phyloP scores from a whole-genome alignment of 2,329 filamentous ascomycete species.

The Aureobasidium subglaciale region DNA sequence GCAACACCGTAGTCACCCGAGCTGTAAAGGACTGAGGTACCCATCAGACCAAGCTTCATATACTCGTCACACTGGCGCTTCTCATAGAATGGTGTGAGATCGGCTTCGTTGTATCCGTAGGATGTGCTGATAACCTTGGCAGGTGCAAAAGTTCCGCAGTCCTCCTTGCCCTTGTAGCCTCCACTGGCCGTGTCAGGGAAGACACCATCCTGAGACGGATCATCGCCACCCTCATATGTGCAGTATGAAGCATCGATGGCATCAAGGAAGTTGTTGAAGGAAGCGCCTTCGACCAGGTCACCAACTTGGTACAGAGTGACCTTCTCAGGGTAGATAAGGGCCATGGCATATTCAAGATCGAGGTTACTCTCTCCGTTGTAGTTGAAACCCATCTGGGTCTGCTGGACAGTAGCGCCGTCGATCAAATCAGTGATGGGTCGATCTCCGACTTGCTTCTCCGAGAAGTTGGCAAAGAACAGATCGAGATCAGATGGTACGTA shows the following conservation, averaged over 20 bases:
- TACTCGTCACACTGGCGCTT: constrained; percentile 49
- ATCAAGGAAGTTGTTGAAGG: constrained; percentile 35
- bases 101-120: constrained; percentile 49
- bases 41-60: constrained; percentile 50
- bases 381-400: constrained; percentile 29
- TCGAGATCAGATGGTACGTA: constrained; percentile 37
- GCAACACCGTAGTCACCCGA: constrained; percentile 41
- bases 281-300: constrained; percentile 31
- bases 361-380: constrained; percentile 45
- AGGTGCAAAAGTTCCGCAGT: constrained; percentile 39
- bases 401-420: constrained; percentile 35
- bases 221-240: constrained; percentile 35
- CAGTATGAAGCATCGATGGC: constrained; percentile 43
- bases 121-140: constrained; percentile 51
- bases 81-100: constrained; percentile 43
- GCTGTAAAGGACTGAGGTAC: constrained; percentile 45
- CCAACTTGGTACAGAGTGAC: constrained; percentile 44
- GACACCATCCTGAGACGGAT: constrained; percentile 31
- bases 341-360: constrained; percentile 50
- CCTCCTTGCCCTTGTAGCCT: constrained; percentile 35
- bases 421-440: constrained; percentile 28
- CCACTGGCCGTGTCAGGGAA: constrained; percentile 29
- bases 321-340: constrained; percentile 47
- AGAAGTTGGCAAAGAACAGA: constrained; percentile 32
- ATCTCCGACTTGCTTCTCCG: constrained; percentile 24